These are phyloP conservation scores for Boletus pseudo-olivaceus DNA, from an alignment of 768 basidiomycete genomes.

Conservation along the genomic window DNA sequence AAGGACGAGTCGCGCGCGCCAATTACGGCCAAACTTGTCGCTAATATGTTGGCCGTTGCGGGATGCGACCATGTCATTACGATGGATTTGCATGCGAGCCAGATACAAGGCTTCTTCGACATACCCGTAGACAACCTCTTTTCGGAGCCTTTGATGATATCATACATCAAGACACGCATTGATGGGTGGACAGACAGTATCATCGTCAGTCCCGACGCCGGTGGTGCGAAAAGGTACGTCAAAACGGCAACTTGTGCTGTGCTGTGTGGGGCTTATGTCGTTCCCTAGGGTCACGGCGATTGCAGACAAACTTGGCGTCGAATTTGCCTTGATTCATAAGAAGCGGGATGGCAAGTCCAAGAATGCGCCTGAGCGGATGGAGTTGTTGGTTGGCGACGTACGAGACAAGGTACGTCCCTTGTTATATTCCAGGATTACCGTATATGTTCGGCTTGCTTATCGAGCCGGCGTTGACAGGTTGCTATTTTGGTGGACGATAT, in stretches of 20 bases:
- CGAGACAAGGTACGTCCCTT: slow-evolving; percentile 63
- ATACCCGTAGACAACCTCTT: slow-evolving; percentile 98
- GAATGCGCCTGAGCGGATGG: slow-evolving; percentile 76
- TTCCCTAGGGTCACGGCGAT: slow-evolving; percentile 81
- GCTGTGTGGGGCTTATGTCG: neutral
- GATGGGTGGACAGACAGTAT: slow-evolving; percentile 84
- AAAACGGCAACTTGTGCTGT: neutral
- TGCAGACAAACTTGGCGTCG: slow-evolving; percentile 91
- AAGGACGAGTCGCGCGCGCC: slow-evolving; percentile 96
- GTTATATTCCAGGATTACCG: neutral
- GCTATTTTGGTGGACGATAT: slow-evolving; percentile 98
- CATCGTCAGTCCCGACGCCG: slow-evolving; percentile 95
- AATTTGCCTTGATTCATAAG: slow-evolving; percentile 94
- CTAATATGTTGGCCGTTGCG: slow-evolving; percentile 95
- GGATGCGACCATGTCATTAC: slow-evolving; percentile 99
- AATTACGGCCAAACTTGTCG: slow-evolving; percentile 97
- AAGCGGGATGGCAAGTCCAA: slow-evolving; percentile 70
- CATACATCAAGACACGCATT: slow-evolving; percentile 87
- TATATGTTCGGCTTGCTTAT: slow-evolving; percentile 7
- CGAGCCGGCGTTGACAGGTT: slow-evolving; percentile 43
- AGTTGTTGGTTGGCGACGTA: slow-evolving; percentile 93
- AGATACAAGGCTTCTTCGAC: slow-evolving; percentile 99
- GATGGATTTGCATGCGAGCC: slow-evolving; percentile 97
- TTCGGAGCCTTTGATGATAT: slow-evolving; percentile 92
- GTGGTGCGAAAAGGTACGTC: slow-evolving; percentile 93